A percentile compares a stretch with the other conserved stretches of the same genome.
Conservation (phyloP, 2,329 filamentous ascomycete genomes). For the Fusarium euwallaceae region DNA sequence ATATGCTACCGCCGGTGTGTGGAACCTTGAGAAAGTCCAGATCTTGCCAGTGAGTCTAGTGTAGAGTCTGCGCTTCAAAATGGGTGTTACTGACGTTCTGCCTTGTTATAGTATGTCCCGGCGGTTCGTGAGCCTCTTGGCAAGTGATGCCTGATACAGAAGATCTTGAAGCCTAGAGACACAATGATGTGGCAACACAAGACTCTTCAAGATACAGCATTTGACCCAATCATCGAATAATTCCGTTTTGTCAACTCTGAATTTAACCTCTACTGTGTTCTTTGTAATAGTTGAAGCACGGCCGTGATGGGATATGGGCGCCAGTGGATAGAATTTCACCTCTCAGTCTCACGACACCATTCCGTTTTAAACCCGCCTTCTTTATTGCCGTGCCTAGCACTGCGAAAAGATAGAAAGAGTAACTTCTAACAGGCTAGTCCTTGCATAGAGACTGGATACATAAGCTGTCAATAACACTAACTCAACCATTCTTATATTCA, state of each 20-base stretch:
- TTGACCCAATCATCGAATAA: no score
- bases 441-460: background rate
- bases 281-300: no score
- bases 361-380: background rate
- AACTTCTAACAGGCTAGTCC: background rate
- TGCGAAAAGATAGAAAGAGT: background rate
- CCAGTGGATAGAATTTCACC: no score
- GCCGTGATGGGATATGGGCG: no score
- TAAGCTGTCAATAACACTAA: background rate
- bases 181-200: no score
- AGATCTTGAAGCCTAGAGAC: no score
- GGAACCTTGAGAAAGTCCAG: slow-evolving; percentile 42
- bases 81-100: background rate
- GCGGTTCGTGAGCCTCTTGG: slow-evolving; percentile 10
- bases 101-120: slow-evolving; percentile 11
- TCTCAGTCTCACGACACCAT: background rate
- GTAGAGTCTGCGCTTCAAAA: background rate
- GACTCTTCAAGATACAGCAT: no score
- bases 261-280: no score
- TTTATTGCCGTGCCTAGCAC: background rate
- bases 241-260: no score
- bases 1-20: slow-evolving; percentile 39
- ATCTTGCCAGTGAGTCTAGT: slow-evolving; percentile 34
- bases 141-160: no score
- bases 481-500: background rate